Evolutionary conservation across 140 eudicot genomes (phyloP).

Genomic region (Senecio squalidus): DNA sequence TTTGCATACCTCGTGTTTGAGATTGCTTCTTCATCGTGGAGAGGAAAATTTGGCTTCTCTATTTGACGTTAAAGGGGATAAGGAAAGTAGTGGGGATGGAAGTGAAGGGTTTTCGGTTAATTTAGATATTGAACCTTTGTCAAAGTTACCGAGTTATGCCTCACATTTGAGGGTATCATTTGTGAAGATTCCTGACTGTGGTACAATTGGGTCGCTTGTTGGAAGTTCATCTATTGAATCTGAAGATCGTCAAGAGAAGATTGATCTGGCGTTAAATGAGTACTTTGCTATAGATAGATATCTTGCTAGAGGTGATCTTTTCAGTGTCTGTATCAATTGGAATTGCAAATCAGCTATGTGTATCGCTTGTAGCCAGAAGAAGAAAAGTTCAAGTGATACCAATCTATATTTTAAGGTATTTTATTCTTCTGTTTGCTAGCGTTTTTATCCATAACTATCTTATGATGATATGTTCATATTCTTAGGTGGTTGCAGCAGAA

Average conservation of each 20-base stretch:
- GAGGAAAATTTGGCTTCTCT: constrained; percentile 51
- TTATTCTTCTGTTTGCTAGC: neutral
- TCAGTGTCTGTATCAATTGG: constrained; percentile 64
- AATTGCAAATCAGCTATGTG: constrained; percentile 81
- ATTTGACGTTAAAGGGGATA: constrained; percentile 38
- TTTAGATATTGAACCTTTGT: constrained; percentile 52
- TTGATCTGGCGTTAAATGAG: constrained; percentile 68
- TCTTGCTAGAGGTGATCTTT: constrained; percentile 79
- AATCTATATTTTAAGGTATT: constrained; percentile 61
- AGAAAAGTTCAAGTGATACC: constrained; percentile 26
- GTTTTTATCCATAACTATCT: constrained; percentile 1
- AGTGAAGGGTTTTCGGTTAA: constrained; percentile 27
- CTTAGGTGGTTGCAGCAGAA: constrained; percentile 80
- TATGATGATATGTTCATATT: constrained; percentile 12
- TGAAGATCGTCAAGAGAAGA: constrained; percentile 72
- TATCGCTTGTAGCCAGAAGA: constrained; percentile 52
- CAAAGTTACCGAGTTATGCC: constrained; percentile 61
- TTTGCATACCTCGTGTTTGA: constrained; percentile 72
- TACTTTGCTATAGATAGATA: constrained; percentile 83
- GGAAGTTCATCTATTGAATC: constrained; percentile 63
- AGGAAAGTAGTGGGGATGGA: constrained; percentile 25
- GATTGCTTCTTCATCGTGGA: constrained; percentile 63
- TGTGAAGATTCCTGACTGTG: constrained; percentile 87
- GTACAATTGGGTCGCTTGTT: constrained; percentile 60
- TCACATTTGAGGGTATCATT: constrained; percentile 83